Percentiles rank a stretch among this genome's conserved stretches.
These are phyloP conservation scores for Sphagnurus paluster DNA, from an alignment of 1,284 basidiomycete species.

Conservation along the genomic window DNA sequence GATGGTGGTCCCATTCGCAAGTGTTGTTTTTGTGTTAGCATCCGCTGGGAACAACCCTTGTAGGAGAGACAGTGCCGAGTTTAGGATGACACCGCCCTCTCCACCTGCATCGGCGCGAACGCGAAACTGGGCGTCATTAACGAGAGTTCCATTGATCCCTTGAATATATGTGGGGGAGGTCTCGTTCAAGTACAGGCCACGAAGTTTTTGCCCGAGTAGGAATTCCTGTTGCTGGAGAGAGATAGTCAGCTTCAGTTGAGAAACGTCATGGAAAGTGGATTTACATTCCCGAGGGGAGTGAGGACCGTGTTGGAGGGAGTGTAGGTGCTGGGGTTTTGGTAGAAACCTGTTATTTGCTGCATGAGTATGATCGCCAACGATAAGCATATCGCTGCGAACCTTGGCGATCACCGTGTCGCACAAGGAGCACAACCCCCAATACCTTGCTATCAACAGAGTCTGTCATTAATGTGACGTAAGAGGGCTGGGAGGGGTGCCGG, in stretches of 20 bases:
- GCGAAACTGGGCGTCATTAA: slow-evolving; percentile 50
- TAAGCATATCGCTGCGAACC: slow-evolving; percentile 18
- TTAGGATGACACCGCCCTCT: slow-evolving; percentile 72
- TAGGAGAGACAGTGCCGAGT: slow-evolving; percentile 64
- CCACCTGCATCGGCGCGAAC: slow-evolving; percentile 76
- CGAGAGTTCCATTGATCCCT: slow-evolving; percentile 55
- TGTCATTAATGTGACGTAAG: slow-evolving; percentile 7
- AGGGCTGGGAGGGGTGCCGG: not conserved
- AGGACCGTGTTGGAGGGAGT: slow-evolving; percentile 63
- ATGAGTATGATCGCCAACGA: not conserved
- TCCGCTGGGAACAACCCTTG: slow-evolving; percentile 73
- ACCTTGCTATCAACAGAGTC: slow-evolving; percentile 25
- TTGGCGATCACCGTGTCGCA: slow-evolving; percentile 36
- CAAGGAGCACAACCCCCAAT: slow-evolving; percentile 32
- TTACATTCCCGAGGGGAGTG: slow-evolving; percentile 76
- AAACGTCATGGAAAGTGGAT: slow-evolving; percentile 13
- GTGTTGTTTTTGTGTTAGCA: slow-evolving; percentile 48
- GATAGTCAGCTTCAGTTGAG: not conserved
- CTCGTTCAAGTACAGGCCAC: slow-evolving; percentile 60
- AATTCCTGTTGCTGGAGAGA: slow-evolving; percentile 57
- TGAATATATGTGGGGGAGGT: slow-evolving; percentile 58
- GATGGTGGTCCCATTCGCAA: slow-evolving; percentile 75
- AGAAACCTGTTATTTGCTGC: slow-evolving; percentile 43
- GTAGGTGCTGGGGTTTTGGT: slow-evolving; percentile 69
- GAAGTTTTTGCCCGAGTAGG: slow-evolving; percentile 64